Percentiles rank a stretch among this genome's conserved stretches.
Evolutionary conservation across 768 basidiomycete genomes (phyloP).

Genomic region (Heimioporus sp.): DNA sequence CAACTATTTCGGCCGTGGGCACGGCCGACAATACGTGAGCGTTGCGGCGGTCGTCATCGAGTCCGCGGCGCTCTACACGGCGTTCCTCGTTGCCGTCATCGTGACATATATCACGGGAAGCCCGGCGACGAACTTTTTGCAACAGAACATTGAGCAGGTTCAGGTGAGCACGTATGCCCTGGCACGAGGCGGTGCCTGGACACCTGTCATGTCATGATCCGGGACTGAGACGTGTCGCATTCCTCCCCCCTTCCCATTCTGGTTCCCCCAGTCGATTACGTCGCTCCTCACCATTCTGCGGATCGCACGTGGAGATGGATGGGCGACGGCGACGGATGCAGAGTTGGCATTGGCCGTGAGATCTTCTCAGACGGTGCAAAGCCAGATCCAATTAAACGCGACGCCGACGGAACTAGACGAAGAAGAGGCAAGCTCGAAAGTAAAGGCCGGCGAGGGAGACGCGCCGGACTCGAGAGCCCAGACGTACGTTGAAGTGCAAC

Average conservation of each 20-base stretch:
- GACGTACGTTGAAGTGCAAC: too few species aligned
- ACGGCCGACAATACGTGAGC: conserved; percentile 8
- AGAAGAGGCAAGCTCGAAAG: too few species aligned
- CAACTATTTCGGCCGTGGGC: conserved; percentile 19
- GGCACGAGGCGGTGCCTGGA: background rate
- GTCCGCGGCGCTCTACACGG: too few species aligned
- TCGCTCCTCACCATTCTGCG: conserved; percentile 39
- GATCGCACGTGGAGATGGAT: conserved; percentile 37
- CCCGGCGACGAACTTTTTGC: too few species aligned
- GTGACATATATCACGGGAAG: too few species aligned
- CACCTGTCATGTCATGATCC: background rate
- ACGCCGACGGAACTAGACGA: too few species aligned
- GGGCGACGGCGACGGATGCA: conserved; percentile 9
- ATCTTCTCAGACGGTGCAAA: background rate
- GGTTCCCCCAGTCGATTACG: conserved; percentile 32
- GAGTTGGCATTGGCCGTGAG: background rate
- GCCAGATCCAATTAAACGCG: background rate
- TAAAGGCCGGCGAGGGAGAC: too few species aligned
- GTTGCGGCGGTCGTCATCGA: too few species aligned
- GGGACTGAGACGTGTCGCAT: background rate
- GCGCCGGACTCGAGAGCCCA: too few species aligned
- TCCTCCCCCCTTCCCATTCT: too few species aligned
- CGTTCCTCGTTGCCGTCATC: too few species aligned
- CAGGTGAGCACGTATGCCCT: background rate
- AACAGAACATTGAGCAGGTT: too few species aligned